These are phyloP conservation scores for Magnolia kwangsiensis DNA, from an alignment of 164 flowering plant species.

Conservation along the genomic window DNA sequence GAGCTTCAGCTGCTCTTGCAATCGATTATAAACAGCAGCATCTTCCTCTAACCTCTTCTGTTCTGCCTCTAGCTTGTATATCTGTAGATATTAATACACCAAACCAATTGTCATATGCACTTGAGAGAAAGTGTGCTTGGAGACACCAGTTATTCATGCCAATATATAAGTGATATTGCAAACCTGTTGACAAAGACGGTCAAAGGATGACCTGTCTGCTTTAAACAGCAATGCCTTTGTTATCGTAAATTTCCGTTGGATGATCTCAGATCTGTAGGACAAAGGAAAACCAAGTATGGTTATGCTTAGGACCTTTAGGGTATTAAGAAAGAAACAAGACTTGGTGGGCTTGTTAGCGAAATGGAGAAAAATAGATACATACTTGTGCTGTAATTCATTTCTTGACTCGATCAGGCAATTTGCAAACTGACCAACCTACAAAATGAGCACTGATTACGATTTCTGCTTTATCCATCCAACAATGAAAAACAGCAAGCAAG, in stretches of 20 bases:
- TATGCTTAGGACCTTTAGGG: not conserved
- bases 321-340: not conserved
- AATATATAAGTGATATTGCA: constrained; percentile 1
- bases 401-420: constrained; percentile 73
- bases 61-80: constrained; percentile 72
- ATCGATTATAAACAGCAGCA: constrained; percentile 72
- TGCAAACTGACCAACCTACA: constrained; percentile 82
- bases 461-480: not conserved
- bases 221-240: constrained; percentile 60
- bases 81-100: constrained; percentile 35
- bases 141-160: not conserved
- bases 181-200: constrained; percentile 79
- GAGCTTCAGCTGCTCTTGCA: constrained; percentile 79
- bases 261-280: constrained; percentile 54
- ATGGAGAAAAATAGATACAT: constrained; percentile 18
- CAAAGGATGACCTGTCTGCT: constrained; percentile 82
- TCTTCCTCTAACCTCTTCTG: constrained; percentile 86
- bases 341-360: not conserved
- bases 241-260: constrained; percentile 67
- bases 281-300: not conserved
- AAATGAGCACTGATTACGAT: not conserved
- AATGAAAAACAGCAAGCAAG: not conserved
- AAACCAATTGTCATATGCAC: not conserved
- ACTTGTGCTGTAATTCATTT: constrained; percentile 74
- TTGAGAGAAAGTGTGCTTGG: not conserved